Evolutionary conservation across 768 basidiomycete genomes (phyloP), one percentile per base, ranked within the genome.

Genomic region (Lentinus tigrinus): DNA sequence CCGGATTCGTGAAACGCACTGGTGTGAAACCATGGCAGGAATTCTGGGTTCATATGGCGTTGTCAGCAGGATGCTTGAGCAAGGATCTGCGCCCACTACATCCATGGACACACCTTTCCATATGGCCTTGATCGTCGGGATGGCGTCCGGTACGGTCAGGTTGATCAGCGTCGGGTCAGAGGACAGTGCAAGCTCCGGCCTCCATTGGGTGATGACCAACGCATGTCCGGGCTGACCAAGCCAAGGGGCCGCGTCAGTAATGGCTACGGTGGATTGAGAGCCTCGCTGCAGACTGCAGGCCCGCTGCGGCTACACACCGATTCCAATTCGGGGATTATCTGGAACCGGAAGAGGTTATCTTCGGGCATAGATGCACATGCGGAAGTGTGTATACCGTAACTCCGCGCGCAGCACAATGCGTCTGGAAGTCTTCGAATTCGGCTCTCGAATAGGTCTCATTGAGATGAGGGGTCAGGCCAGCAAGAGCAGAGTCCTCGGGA

Each of bases 201-300:
- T 77, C 79, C 78, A 80, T 54, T 79, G 75, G 19, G 75, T 73
- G 54, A 79, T 75, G 4, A 71, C 73, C 26, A 80, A 69, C 7
- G 78, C 75, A 60, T 81, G 79, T 0, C 72, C 79, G 8, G 67
- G 67, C 67, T 68, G 53, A 51, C 38, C 26, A 40, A 31, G 31
- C 19, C n/a, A 3, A 56, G 19, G 13, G 24, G 13, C 27, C 6
- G 11, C 10, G 24, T 24, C 13, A 46, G 43, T 26, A 2, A 4
- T 13, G 7, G 3, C 14, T 14, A 13, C 19, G 21, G 43, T 3
- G 24, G 21, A 9, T 10, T 13, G 21, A 26, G 43, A 11, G 43
- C 21, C 23, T 31, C 11, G 34, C 14, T 16, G 44, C 36, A 19
- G 17, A 44, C 36, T 3, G 38, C 24, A 2, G 23, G 14, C 19